phyloP scores from a whole-genome alignment of 306 rosid genomes.

The Lablab purpureus region DNA sequence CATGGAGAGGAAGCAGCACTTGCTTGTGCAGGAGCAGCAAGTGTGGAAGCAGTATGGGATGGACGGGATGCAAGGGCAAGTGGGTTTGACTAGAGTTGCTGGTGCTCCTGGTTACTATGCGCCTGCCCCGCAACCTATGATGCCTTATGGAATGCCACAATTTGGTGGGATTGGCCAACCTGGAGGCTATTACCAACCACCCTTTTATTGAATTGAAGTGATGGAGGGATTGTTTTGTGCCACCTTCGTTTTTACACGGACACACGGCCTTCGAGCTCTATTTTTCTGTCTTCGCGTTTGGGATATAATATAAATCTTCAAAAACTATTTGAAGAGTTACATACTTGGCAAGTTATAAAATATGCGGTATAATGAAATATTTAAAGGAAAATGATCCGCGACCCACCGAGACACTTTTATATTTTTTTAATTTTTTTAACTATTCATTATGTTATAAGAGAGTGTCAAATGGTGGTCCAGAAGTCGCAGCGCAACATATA shows the following conservation, averaged over 20 bases:
- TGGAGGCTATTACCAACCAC: constrained; percentile 69
- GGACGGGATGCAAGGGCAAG: constrained; percentile 87
- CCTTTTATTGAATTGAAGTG: constrained; percentile 32
- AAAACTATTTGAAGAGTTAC: constrained; percentile 20
- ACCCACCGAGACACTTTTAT: no score
- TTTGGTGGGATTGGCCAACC: constrained; percentile 58
- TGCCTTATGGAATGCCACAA: constrained; percentile 78
- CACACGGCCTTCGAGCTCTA: neutral
- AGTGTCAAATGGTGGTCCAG: no score
- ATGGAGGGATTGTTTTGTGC: constrained; percentile 4
- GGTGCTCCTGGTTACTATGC: constrained; percentile 58
- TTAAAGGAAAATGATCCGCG: no score
- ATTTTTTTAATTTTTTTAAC: no score
- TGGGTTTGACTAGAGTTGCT: constrained; percentile 61
- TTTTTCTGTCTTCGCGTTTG: constrained; percentile 21
- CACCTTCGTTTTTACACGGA: neutral
- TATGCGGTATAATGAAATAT: neutral
- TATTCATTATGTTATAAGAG: no score
- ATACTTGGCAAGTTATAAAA: constrained; percentile 20
- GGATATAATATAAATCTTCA: constrained; percentile 7
- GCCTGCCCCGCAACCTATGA: constrained; percentile 53
- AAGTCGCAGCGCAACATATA: no score
- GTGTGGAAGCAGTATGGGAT: constrained; percentile 82
- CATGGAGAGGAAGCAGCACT: constrained; percentile 82
- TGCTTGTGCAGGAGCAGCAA: constrained; percentile 78